These are phyloP conservation scores for Candida maesae DNA, from an alignment of 805 yeast genomes.

Conservation along the genomic window DNA sequence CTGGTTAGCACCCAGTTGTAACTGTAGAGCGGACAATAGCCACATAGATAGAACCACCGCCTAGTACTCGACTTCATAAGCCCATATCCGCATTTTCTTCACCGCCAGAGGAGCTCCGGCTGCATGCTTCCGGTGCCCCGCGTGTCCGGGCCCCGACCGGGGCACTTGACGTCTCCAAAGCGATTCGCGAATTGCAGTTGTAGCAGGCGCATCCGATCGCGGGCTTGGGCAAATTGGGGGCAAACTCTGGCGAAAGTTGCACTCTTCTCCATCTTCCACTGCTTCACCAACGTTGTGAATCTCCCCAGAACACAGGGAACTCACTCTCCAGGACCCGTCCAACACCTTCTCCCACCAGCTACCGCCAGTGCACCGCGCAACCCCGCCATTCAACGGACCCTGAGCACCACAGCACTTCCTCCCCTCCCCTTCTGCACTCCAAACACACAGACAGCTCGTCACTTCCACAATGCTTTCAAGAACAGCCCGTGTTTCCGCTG, in stretches of 20 bases:
- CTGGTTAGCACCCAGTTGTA: too few species aligned
- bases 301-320: not conserved
- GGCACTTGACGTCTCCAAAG: conserved; percentile 6
- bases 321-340: too few species aligned
- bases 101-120: not conserved
- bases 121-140: conserved; percentile 5
- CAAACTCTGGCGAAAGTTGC: not conserved
- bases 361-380: too few species aligned
- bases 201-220: conserved; percentile 13
- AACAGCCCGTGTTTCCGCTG: conserved; percentile 11
- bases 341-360: too few species aligned
- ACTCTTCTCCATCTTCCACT: not conserved
- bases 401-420: not conserved
- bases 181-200: not conserved
- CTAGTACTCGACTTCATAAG: too few species aligned
- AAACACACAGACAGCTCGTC: not conserved
- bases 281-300: conserved; percentile 1
- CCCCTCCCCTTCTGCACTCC: not conserved
- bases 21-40: too few species aligned
- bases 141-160: conserved; percentile 15
- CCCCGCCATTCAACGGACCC: not conserved
- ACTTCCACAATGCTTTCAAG: conserved; percentile 11
- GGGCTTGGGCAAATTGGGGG: conserved; percentile 1
- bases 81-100: too few species aligned
- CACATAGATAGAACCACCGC: too few species aligned